Conservation (phyloP, 495 filamentous ascomycete species). For the Lophium mytilinum region DNA sequence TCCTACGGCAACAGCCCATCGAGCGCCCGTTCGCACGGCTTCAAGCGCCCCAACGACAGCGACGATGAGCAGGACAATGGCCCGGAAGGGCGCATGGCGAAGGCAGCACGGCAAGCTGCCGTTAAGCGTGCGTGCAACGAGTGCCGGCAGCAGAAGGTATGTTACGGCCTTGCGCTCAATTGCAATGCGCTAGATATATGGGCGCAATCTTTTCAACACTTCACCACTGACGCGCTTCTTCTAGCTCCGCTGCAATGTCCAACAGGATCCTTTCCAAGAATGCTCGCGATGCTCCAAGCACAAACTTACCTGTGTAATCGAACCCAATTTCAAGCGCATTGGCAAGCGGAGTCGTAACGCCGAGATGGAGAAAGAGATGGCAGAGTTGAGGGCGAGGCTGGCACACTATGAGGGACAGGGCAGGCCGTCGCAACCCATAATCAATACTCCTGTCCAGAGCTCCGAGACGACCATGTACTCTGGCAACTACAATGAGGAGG, state of each 20-base stretch:
- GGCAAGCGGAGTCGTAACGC: constrained; percentile 86
- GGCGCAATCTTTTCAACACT: constrained; percentile 4
- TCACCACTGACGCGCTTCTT: background rate
- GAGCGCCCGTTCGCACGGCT: constrained; percentile 15
- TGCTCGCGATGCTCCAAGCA: constrained; percentile 81
- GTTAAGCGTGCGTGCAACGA: constrained; percentile 68
- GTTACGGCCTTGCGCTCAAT: constrained; percentile 4
- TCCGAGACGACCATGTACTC: constrained; percentile 11
- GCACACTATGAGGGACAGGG: constrained; percentile 32
- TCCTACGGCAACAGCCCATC: constrained; percentile 19
- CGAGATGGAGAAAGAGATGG: constrained; percentile 72
- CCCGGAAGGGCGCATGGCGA: background rate
- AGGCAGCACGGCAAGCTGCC: constrained; percentile 5
- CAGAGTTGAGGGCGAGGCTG: constrained; percentile 47
- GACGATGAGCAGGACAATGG: constrained; percentile 22
- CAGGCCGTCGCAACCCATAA: constrained; percentile 7
- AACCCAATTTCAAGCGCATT: constrained; percentile 87
- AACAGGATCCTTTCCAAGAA: constrained; percentile 71
- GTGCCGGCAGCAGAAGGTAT: constrained; percentile 89
- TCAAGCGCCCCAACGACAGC: constrained; percentile 20
- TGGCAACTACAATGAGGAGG: constrained; percentile 25
- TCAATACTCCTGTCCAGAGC: constrained; percentile 15
- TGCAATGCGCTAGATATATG: background rate
- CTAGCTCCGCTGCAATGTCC: constrained; percentile 82
- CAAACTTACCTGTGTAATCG: constrained; percentile 82